Evolutionary conservation across 2,329 filamentous ascomycete species (phyloP).

Genomic region (Pleomassaria siparia): DNA sequence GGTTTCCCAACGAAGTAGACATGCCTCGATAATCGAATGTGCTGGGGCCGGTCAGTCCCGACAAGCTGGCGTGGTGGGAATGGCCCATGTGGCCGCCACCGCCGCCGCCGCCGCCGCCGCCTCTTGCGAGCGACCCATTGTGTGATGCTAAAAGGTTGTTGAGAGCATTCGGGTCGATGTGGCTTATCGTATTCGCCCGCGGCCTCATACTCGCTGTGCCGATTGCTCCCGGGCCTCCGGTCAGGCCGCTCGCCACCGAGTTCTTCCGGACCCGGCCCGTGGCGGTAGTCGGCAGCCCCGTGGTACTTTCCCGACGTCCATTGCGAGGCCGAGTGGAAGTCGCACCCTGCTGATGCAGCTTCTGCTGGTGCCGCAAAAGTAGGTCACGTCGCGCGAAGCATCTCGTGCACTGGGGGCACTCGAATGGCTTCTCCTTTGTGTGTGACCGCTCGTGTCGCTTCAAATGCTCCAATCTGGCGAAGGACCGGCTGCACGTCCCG

Average conservation of each 20-base stretch:
- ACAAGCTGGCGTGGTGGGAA: constrained; percentile 73
- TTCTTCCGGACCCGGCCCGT: constrained; percentile 85
- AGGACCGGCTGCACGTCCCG: constrained; percentile 85
- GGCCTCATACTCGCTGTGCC: constrained; percentile 71
- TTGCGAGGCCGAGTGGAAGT: constrained; percentile 84
- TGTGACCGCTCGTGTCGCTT: constrained; percentile 98
- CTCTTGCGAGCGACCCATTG: constrained; percentile 52
- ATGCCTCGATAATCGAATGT: constrained; percentile 71
- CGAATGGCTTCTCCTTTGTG: constrained; percentile 98
- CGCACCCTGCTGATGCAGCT: constrained; percentile 90
- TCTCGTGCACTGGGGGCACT: constrained; percentile 89
- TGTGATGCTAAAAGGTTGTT: constrained; percentile 66
- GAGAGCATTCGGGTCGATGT: constrained; percentile 77
- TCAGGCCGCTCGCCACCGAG: constrained; percentile 69
- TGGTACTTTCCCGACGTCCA: constrained; percentile 79
- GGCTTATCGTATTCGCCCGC: constrained; percentile 92
- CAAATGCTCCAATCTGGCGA: constrained; percentile 91
- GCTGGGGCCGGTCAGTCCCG: constrained; percentile 59
- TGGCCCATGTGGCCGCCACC: constrained; percentile 57
- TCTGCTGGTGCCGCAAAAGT: constrained; percentile 93
- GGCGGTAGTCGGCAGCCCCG: constrained; percentile 68
- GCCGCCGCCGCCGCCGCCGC: constrained; percentile 51
- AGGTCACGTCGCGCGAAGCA: constrained; percentile 95
- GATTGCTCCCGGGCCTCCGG: constrained; percentile 50
- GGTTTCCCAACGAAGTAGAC: constrained; percentile 67